phyloP scores from a whole-genome alignment of 2,329 filamentous ascomycete species.

The Talaromyces sp. region DNA sequence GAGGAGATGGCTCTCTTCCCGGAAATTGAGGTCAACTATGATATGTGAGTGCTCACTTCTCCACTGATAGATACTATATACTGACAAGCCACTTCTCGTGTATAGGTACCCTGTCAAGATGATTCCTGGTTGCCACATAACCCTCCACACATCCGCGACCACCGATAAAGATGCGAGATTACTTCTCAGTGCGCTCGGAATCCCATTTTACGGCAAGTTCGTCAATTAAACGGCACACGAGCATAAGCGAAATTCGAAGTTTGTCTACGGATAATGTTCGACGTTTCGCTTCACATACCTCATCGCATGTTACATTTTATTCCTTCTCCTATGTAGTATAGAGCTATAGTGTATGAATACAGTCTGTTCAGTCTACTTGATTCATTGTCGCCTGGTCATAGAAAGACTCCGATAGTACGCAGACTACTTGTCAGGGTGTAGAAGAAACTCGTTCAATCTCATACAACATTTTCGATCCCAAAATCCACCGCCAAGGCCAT shows the following conservation, averaged over 20 bases:
- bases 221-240: slow-evolving; percentile 42
- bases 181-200: slow-evolving; percentile 65
- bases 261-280: not conserved
- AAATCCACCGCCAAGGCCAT: not conserved
- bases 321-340: slow-evolving; percentile 14
- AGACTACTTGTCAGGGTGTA: too few relatives aligned
- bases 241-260: not conserved
- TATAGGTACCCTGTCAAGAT: slow-evolving; percentile 63
- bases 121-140: slow-evolving; percentile 81
- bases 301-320: not conserved
- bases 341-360: slow-evolving; percentile 13
- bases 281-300: not conserved
- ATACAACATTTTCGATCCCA: not conserved
- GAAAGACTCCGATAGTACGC: too few relatives aligned
- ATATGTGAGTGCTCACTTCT: slow-evolving; percentile 61
- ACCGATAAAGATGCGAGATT: slow-evolving; percentile 81
- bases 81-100: not conserved
- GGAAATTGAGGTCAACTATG: slow-evolving; percentile 91
- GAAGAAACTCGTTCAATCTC: too few relatives aligned
- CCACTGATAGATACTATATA: not conserved
- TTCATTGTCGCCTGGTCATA: not conserved
- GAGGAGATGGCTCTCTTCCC: slow-evolving; percentile 81
- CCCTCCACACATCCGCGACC: slow-evolving; percentile 76
- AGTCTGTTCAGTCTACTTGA: not conserved
- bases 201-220: slow-evolving; percentile 79